These are phyloP conservation scores for Pseudocercospora fuligena DNA, from an alignment of 2,329 filamentous ascomycete genomes.

Conservation along the genomic window DNA sequence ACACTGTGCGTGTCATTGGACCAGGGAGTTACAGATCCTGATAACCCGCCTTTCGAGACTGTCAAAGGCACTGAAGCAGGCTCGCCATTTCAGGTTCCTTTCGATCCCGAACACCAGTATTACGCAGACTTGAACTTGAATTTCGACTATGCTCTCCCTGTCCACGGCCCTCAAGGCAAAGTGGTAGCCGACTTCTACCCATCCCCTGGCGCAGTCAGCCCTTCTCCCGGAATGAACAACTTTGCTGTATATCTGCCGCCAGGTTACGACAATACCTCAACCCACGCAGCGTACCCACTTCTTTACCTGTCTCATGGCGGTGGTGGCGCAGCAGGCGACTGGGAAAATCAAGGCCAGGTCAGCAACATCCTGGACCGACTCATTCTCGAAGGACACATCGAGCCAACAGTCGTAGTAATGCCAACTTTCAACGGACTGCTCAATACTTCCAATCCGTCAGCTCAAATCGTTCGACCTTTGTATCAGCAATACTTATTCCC, in stretches of 20 bases:
- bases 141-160: not conserved
- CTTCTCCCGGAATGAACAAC: not conserved
- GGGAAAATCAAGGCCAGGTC: not conserved
- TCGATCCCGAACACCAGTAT: not conserved
- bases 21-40: not conserved
- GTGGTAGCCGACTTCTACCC: not conserved
- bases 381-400: not conserved
- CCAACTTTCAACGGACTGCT: not conserved
- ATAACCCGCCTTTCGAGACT: not conserved
- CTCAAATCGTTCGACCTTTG: not conserved
- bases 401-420: not conserved
- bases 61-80: not conserved
- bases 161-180: not conserved
- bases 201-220: not conserved
- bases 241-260: not conserved
- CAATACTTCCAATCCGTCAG: not conserved
- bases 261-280: not conserved
- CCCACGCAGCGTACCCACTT: not conserved
- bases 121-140: not conserved
- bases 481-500: not conserved
- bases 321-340: not conserved
- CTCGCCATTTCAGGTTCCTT: not conserved
- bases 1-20: not conserved
- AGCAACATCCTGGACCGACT: not conserved
- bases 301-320: not conserved